These are phyloP conservation scores for Cladosporium sp. DNA, from an alignment of 2,329 filamentous ascomycete genomes.

Conservation along the genomic window DNA sequence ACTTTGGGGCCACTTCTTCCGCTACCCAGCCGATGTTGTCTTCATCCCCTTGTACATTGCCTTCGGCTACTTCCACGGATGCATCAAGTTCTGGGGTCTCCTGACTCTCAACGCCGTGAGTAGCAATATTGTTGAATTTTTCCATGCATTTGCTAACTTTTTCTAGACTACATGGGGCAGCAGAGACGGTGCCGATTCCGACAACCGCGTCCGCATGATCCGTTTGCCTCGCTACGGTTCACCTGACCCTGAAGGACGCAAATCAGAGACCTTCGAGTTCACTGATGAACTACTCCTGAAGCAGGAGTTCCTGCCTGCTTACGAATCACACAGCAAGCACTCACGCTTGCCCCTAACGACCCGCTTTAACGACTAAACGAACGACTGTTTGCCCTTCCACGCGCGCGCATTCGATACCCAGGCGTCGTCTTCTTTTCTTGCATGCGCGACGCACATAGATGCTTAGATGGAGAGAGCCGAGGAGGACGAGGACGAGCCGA, in stretches of 20 bases:
- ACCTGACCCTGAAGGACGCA: conserved; percentile 31
- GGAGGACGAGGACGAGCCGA: conserved; percentile 5
- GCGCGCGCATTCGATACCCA: conserved; percentile 30
- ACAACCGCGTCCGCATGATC: conserved; percentile 71
- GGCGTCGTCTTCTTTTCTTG: conserved; percentile 29
- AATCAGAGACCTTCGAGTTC: conserved; percentile 35
- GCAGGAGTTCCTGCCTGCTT: conserved; percentile 34
- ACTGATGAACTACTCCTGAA: conserved; percentile 21
- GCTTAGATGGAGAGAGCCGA: conserved; percentile 23
- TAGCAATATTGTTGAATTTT: conserved; percentile 21
- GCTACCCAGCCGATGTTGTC: conserved; percentile 77
- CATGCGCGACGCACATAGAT: conserved; percentile 29
- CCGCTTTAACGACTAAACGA: conserved; percentile 33
- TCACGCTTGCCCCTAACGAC: conserved; percentile 21
- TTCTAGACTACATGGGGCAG: conserved; percentile 92
- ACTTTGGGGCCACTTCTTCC: conserved; percentile 79
- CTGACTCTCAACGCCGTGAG: conserved; percentile 71
- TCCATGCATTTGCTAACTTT: neutral
- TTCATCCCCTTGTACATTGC: conserved; percentile 81
- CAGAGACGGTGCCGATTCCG: conserved; percentile 83
- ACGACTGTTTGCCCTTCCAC: conserved; percentile 26
- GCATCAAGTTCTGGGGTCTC: conserved; percentile 88
- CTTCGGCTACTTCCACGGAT: conserved; percentile 89
- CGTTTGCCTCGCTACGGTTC: conserved; percentile 38
- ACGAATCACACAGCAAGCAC: conserved; percentile 30